These are phyloP conservation scores for Pezicula rhizophila DNA, from an alignment of 2,329 filamentous ascomycete species.

Conservation along the genomic window DNA sequence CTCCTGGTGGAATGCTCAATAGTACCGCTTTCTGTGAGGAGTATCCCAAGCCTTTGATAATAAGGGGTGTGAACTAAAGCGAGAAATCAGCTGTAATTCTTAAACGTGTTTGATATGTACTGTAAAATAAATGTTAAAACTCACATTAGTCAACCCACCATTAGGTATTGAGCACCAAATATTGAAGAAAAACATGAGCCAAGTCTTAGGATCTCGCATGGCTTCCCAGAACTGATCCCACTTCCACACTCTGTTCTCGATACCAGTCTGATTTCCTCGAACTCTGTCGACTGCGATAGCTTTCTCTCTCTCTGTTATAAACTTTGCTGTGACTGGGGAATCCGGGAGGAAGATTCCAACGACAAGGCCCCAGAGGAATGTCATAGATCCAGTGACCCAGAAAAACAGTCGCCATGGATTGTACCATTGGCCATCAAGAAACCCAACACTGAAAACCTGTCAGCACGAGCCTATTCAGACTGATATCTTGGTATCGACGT, in stretches of 20 bases:
- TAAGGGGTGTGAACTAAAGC: neutral
- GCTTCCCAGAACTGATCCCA: constrained; percentile 42
- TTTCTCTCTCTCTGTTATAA: constrained; percentile 32
- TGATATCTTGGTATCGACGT: neutral
- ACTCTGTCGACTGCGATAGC: constrained; percentile 43
- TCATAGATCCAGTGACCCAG: constrained; percentile 17
- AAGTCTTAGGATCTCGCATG: constrained; percentile 33
- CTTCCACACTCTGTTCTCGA: constrained; percentile 44
- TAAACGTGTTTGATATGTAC: neutral
- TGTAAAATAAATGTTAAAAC: neutral
- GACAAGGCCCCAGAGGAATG: constrained; percentile 24
- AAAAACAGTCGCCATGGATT: constrained; percentile 19
- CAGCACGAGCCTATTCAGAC: neutral
- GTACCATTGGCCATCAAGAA: constrained; percentile 10
- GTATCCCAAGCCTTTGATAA: neutral
- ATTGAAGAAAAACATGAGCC: constrained; percentile 14
- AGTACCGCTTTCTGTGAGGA: neutral
- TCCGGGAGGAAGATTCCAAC: constrained; percentile 42
- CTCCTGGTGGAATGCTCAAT: neutral
- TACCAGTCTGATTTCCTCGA: constrained; percentile 48
- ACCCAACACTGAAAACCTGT: constrained; percentile 11
- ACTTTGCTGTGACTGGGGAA: constrained; percentile 38
- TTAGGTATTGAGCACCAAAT: neutral
- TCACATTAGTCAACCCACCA: neutral
- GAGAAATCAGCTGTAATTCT: neutral